These are phyloP conservation scores for Sonneratia alba DNA, from an alignment of 345 rosid genomes.

Conservation along the genomic window DNA sequence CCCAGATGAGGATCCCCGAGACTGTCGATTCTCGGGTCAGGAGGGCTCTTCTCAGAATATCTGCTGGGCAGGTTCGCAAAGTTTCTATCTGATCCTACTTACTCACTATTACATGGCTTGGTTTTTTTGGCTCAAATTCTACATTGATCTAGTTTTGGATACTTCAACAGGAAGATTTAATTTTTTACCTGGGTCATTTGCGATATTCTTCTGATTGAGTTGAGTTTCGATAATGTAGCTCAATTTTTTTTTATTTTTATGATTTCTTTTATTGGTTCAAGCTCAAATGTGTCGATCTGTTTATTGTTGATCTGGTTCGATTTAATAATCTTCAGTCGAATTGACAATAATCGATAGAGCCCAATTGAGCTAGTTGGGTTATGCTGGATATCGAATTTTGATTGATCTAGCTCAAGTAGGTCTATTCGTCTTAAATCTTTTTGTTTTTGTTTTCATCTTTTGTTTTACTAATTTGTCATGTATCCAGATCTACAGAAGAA, in stretches of 20 bases:
- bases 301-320: background rate
- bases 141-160: slow-evolving; percentile 11
- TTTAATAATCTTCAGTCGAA: background rate
- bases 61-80: slow-evolving; percentile 66
- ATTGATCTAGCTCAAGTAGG: background rate
- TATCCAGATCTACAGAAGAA: background rate
- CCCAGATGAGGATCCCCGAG: slow-evolving; percentile 80
- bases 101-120: background rate
- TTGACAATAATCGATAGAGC: background rate
- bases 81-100: background rate
- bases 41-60: slow-evolving; percentile 72
- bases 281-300: slow-evolving; percentile 18
- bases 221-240: background rate
- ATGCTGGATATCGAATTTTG: background rate
- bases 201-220: background rate
- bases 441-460: background rate
- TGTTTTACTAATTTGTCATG: background rate
- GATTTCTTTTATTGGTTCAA: background rate
- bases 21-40: slow-evolving; percentile 75
- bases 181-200: background rate
- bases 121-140: slow-evolving; percentile 1
- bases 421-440: background rate
- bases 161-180: background rate
- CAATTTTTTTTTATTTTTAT: background rate
- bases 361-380: background rate